A percentile compares a stretch with the other conserved stretches of the same genome.
Conservation (phyloP, 768 basidiomycete genomes). For the Daedaleopsis sinensis region DNA sequence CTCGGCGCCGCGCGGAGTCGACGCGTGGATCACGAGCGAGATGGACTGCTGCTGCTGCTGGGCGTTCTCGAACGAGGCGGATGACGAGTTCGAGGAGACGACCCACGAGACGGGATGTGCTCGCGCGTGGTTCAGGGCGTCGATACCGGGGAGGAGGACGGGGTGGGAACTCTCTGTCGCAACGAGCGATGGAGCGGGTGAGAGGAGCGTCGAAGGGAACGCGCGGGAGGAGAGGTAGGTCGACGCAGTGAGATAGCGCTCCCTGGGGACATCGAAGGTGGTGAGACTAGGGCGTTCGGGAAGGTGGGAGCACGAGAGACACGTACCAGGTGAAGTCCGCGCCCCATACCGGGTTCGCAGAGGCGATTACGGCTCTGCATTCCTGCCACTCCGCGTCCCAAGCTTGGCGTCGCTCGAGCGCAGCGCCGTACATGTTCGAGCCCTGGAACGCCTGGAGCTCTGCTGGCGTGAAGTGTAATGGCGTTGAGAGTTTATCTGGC, state of each 20-base stretch:
- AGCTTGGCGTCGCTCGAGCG: conserved; percentile 60
- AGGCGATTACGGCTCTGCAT: conserved; percentile 48
- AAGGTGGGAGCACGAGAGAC: too few relatives aligned
- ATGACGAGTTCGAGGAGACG: conserved; percentile 37
- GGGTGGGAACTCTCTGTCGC: conserved; percentile 61
- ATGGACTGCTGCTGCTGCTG: conserved; percentile 45
- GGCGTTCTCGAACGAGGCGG: neutral
- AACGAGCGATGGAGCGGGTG: conserved; percentile 53
- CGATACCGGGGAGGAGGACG: conserved; percentile 84
- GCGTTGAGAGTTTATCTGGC: conserved; percentile 59
- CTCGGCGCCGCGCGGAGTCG: conserved; percentile 49
- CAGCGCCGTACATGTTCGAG: conserved; percentile 81
- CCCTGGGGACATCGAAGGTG: conserved; percentile 46
- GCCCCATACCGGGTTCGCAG: conserved; percentile 44
- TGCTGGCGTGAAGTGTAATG: conserved; percentile 65
- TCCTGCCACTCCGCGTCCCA: conserved; percentile 67
- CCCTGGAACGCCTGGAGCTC: conserved; percentile 75
- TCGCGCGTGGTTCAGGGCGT: conserved; percentile 84
- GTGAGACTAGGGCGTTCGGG: neutral
- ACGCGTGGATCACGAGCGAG: conserved; percentile 60
- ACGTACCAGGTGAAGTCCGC: conserved; percentile 68
- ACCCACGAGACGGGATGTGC: conserved; percentile 85
- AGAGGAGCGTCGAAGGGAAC: conserved; percentile 85
- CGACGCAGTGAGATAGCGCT: conserved; percentile 66
- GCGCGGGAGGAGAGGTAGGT: conserved; percentile 87